A percentile compares a stretch with the other conserved stretches of the same genome.
These are phyloP conservation scores for Maudiozyma barnettii DNA, from an alignment of 805 yeast genomes.

Conservation along the genomic window DNA sequence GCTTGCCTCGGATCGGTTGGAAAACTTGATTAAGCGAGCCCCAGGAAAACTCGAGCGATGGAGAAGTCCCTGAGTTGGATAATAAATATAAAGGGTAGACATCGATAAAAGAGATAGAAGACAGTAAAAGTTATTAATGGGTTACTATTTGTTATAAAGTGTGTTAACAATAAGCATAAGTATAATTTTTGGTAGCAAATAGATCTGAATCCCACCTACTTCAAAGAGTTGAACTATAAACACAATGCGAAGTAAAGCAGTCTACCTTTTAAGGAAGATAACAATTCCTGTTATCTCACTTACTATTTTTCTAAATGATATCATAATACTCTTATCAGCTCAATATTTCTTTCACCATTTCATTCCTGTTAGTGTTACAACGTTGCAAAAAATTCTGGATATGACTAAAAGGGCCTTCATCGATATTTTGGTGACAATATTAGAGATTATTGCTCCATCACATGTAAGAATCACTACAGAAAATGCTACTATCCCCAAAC, in stretches of 20 bases:
- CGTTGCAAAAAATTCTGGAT: slow-evolving; percentile 37
- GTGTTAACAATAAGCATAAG: no score
- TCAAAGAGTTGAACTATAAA: no score
- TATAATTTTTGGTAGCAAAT: no score
- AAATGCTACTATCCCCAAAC: slow-evolving; percentile 29
- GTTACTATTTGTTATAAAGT: no score
- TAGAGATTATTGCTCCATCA: slow-evolving; percentile 45
- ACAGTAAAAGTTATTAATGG: no score
- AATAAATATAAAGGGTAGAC: no score
- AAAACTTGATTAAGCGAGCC: no score
- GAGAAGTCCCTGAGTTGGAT: no score
- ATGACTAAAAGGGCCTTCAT: slow-evolving; percentile 53
- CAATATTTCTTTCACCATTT: slow-evolving; percentile 34
- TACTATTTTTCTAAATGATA: slow-evolving; percentile 28
- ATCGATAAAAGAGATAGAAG: no score
- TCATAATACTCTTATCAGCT: slow-evolving; percentile 36
- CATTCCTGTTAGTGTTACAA: slow-evolving; percentile 20
- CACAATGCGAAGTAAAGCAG: neutral
- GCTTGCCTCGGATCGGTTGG: no score
- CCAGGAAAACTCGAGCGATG: no score
- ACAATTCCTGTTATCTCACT: slow-evolving; percentile 11
- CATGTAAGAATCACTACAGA: slow-evolving; percentile 43
- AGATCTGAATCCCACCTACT: no score
- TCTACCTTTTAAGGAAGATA: neutral
- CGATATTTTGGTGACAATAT: slow-evolving; percentile 40